These are phyloP conservation scores for Chaetomium sp. DNA, from an alignment of 2,329 filamentous ascomycete genomes.

Conservation along the genomic window DNA sequence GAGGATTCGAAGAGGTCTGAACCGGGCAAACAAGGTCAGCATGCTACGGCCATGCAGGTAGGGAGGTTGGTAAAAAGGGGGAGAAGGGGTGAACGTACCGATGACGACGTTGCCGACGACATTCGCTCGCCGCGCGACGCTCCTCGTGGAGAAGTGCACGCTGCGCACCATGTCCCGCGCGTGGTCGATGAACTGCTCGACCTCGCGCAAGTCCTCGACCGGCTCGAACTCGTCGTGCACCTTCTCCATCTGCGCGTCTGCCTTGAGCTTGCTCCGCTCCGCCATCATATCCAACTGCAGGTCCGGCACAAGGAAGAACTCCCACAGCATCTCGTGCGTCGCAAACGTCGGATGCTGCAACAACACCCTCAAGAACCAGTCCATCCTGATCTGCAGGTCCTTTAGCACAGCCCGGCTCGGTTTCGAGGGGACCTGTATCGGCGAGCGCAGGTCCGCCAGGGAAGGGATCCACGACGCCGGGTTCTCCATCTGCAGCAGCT, in stretches of 20 bases:
- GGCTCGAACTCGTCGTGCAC: slow-evolving; percentile 88
- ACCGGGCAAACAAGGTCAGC: background rate
- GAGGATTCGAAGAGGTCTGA: slow-evolving; percentile 70
- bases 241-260: slow-evolving; percentile 77
- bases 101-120: slow-evolving; percentile 65
- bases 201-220: slow-evolving; percentile 78
- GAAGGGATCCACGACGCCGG: slow-evolving; percentile 93
- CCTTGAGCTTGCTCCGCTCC: slow-evolving; percentile 83
- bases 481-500: slow-evolving; percentile 82
- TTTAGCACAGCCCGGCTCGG: slow-evolving; percentile 84
- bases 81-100: slow-evolving; percentile 48
- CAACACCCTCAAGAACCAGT: slow-evolving; percentile 85
- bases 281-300: slow-evolving; percentile 88
- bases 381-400: slow-evolving; percentile 82
- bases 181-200: slow-evolving; percentile 90
- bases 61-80: background rate
- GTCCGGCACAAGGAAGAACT: slow-evolving; percentile 96
- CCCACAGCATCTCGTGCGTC: slow-evolving; percentile 97
- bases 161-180: slow-evolving; percentile 86
- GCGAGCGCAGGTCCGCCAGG: slow-evolving; percentile 75
- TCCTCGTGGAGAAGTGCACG: slow-evolving; percentile 81
- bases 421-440: slow-evolving; percentile 90
- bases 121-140: slow-evolving; percentile 78
- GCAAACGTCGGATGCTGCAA: slow-evolving; percentile 88
- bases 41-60: background rate